Evolutionary conservation across 2,329 filamentous ascomycete species (phyloP), one percentile per base, ranked within the genome.

Genomic region (Verticillium alfalfae): DNA sequence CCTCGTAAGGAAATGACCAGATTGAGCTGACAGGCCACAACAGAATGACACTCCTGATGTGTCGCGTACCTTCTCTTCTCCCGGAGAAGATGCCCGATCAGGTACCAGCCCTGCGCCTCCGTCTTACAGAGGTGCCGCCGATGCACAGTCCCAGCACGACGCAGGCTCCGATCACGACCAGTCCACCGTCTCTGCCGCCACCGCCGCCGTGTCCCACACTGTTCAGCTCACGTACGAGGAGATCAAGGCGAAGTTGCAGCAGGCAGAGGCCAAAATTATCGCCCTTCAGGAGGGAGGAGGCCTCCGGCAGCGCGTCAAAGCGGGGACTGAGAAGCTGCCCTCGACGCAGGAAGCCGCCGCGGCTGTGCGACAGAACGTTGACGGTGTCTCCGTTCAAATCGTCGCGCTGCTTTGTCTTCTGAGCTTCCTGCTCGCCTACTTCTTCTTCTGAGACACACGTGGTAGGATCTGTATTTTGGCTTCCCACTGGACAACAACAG

Each of bases 341-440:
- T 78, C 74, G 56, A 79, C 74, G 65, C 80, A 77, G 52, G 39
- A 65, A 75, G 78, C 79, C 64, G 81, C 81, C 66, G 85, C 84
- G 70, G 81, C 81, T 68, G 80, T 79, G 64, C 81, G 79, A 72
- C 82, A 78, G 73, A 88, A 77, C 7, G 71, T 73, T 67, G 87
- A 93, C 68, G 94, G 95, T 26, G 94, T 99, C 3, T 88, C 95
- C 0, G 86, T 99, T 58, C 89, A 94, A 74, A 85, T 94, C 65
- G 91, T 91, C 55, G 94, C 95, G 26, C 81, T 87, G 26, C 80
- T 99, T 54, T 97, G 93, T 73, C 81, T 99, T 70, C 70, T 96
- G 66, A 93, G 92, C 81, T 99, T 99, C 80, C 78, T 99, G 72
- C 84, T 98, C 69, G 95, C 93, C 61, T 99, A 97, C 78, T 86